Evolutionary conservation across 1,284 basidiomycete genomes (phyloP).

Genomic region (Melanopsichium pennsylvanicum): DNA sequence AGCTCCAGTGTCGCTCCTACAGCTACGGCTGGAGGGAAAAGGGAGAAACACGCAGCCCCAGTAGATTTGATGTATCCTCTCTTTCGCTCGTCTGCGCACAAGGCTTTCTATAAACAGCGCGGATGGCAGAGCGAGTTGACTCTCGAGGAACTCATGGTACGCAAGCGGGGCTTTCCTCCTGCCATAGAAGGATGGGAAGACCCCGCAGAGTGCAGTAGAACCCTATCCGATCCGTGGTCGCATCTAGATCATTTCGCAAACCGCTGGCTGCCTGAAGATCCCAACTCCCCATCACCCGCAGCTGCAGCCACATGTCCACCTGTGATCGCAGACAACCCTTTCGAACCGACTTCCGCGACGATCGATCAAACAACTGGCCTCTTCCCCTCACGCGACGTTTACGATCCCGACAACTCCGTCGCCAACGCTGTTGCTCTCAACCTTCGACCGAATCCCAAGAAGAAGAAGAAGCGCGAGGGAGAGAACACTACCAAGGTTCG

Average conservation of each 20-base stretch:
- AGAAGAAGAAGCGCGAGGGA: constrained; percentile 44
- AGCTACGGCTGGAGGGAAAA: constrained; percentile 10
- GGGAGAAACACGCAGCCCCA: constrained; percentile 56
- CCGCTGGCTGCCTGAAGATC: constrained; percentile 50
- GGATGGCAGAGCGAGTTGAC: constrained; percentile 47
- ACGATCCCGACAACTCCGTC: constrained; percentile 45
- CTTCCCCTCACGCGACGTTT: constrained; percentile 37
- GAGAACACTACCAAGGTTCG: constrained; percentile 26
- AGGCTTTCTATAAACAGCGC: constrained; percentile 31
- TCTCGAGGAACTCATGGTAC: constrained; percentile 55
- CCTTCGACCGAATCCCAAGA: constrained; percentile 35
- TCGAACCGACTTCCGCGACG: constrained; percentile 16
- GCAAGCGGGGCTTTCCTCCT: constrained; percentile 17
- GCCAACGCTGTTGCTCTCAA: constrained; percentile 47
- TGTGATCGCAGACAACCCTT: neutral
- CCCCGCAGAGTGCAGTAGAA: constrained; percentile 3
- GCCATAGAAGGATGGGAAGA: constrained; percentile 33
- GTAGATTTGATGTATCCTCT: constrained; percentile 55
- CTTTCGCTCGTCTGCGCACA: constrained; percentile 17
- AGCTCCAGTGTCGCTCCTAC: constrained; percentile 3
- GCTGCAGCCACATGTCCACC: neutral
- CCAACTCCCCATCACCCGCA: neutral
- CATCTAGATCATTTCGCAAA: constrained; percentile 51
- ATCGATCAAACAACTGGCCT: constrained; percentile 35
- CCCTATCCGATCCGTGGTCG: constrained; percentile 49